Percentiles rank a stretch among this genome's conserved stretches.
phyloP scores from a whole-genome alignment of 2,329 filamentous ascomycete genomes.

The Akanthomyces dipterigenus region DNA sequence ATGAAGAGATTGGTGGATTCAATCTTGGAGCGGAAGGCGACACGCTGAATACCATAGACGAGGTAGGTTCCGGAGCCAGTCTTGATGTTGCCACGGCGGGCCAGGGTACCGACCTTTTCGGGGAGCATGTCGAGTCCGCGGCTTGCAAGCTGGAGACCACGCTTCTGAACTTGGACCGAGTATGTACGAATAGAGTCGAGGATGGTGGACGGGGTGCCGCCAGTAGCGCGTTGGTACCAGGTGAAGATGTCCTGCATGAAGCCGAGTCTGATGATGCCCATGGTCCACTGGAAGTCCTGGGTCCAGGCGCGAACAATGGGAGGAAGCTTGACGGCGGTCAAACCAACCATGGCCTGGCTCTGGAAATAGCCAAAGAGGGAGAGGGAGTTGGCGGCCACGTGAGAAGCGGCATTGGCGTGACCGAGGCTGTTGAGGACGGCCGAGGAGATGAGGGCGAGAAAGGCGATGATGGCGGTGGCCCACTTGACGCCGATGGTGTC shows the following conservation, averaged over 20 bases:
- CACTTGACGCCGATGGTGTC: conserved; percentile 84
- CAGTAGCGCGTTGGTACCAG: conserved; percentile 93
- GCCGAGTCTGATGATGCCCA: conserved; percentile 85
- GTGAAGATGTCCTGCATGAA: conserved; percentile 86
- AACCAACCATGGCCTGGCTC: conserved; percentile 82
- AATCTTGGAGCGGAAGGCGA: conserved; percentile 77
- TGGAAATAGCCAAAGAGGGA: conserved; percentile 96
- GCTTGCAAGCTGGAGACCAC: conserved; percentile 37
- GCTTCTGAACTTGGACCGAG: conserved; percentile 78
- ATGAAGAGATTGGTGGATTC: conserved; percentile 91
- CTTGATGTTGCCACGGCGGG: conserved; percentile 49
- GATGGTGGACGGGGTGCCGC: conserved; percentile 73
- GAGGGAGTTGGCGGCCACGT: conserved; percentile 87
- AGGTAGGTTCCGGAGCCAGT: conserved; percentile 49
- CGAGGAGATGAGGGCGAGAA: conserved; percentile 74
- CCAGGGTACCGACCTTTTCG: conserved; percentile 34
- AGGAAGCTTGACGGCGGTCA: conserved; percentile 73
- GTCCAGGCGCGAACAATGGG: conserved; percentile 91
- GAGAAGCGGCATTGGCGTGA: conserved; percentile 88
- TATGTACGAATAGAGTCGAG: conserved; percentile 66
- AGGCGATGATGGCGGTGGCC: conserved; percentile 81
- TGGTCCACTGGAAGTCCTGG: conserved; percentile 96
- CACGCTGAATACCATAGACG: conserved; percentile 79
- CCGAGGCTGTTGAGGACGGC: conserved; percentile 85
- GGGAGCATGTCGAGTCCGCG: conserved; percentile 49